These are phyloP conservation scores for Hibiscus trionum DNA, from an alignment of 345 rosid genomes.

Conservation along the genomic window DNA sequence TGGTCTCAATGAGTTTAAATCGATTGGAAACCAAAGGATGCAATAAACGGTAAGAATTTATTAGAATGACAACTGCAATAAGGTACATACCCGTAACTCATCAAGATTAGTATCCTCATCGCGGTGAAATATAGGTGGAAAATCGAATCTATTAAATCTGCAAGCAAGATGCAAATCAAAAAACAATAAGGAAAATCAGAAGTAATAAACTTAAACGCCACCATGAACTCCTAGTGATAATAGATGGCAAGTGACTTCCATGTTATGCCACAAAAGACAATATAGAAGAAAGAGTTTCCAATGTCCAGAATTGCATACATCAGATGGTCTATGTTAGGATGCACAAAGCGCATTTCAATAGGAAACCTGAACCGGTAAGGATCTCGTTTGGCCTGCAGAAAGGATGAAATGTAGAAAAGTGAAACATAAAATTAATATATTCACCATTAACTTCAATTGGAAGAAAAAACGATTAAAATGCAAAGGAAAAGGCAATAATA, in stretches of 20 bases:
- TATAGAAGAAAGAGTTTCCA: background rate
- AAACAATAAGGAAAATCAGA: background rate
- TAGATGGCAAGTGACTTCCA: background rate
- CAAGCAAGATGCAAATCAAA: constrained; percentile 14
- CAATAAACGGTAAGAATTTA: background rate
- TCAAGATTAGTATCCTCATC: constrained; percentile 73
- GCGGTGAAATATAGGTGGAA: constrained; percentile 81
- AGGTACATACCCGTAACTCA: constrained; percentile 58
- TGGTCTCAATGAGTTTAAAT: background rate
- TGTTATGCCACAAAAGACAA: constrained; percentile 3
- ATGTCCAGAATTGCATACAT: constrained; percentile 45
- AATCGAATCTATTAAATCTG: constrained; percentile 90
- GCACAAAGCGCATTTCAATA: constrained; percentile 80
- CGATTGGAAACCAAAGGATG: background rate
- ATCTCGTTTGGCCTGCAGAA: constrained; percentile 82
- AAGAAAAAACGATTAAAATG: background rate
- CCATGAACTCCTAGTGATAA: constrained; percentile 10
- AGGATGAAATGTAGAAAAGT: constrained; percentile 9
- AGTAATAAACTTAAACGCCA: constrained; percentile 8
- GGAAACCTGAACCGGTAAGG: constrained; percentile 91
- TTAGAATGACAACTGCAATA: constrained; percentile 7
- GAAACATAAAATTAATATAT: background rate
- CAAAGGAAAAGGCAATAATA: constrained; percentile 7
- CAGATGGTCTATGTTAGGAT: constrained; percentile 88
- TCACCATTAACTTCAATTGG: background rate